Base-by-base conservation (phyloP, 352 stramenopile genomes). In the Phytophthora constricta region DNA sequence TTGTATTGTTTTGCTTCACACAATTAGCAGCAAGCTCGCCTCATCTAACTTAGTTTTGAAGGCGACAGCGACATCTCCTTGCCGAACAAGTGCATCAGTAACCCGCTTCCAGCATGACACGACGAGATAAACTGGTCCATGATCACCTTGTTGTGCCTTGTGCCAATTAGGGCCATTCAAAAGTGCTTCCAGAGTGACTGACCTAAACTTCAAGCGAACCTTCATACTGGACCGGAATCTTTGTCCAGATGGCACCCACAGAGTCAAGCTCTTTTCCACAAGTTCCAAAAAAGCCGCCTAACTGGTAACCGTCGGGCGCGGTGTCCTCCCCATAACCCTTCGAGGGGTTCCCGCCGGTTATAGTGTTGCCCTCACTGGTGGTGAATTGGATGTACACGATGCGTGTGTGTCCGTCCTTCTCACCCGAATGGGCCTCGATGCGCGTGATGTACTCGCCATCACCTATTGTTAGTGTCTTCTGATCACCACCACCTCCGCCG, bases 391-490 rank as follows among this genome's bases (percentile, higher is more conserved):
- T 11, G 62, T 52, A 70, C 39, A 49, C 48, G 39, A 70, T 19
- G n/a, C 54, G 62, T 22, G 62, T 70, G 27, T 45, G 41, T 25
- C 20, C 41, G 27, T 22, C 28, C 41, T 54, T 70, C 27, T 70
- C 42, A 4, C 62, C 62, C 55, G 46, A 61, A 31, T 70, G 62
- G 1, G 43, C 62, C 48, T 70, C 55, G 11, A 70, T 46, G 9
- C 48, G 39, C 3, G 19, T 61, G 41, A 65, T 31, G 23, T 53
- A 17, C 49, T 70, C 62, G 14, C 22, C 56, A 3, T 16, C 28
- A 2, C 5, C 5, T 1, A 70, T 22, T 9, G 22, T 16, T 20
- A 61, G 55, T 1, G 39, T 45, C 10, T 60, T 33, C 19, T 16
- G 2, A 2, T 56, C 5, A 17, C 56, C 62, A 9, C 62, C 62